Evolutionary conservation across 371 early-diverging fungal species (phyloP).

Genomic region (Mortierella sp.): DNA sequence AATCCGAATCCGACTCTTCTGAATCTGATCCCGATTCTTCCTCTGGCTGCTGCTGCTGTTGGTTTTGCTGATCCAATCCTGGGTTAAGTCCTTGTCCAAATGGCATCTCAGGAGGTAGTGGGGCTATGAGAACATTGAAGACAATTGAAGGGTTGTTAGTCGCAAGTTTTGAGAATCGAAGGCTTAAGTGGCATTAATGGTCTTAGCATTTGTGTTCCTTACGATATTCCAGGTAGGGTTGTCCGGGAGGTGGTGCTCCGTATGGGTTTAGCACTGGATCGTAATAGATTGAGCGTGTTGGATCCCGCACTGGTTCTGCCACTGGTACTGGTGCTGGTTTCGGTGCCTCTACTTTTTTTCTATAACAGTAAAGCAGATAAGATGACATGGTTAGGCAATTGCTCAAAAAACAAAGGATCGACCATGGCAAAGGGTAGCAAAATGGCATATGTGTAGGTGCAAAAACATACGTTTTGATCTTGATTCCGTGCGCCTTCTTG

Average conservation of each 20-base stretch:
- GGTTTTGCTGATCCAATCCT: constrained; percentile 9
- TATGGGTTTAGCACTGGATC: constrained; percentile 59
- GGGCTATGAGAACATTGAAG: constrained; percentile 17
- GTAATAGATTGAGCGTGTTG: constrained; percentile 59
- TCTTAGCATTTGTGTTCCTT: neutral
- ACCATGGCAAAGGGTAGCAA: neutral
- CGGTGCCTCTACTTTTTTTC: constrained; percentile 37
- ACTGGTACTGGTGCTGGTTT: constrained; percentile 28
- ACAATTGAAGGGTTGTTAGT: neutral
- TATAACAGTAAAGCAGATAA: constrained; percentile 6
- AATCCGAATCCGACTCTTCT: constrained; percentile 26
- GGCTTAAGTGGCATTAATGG: neutral
- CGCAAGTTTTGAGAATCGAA: neutral
- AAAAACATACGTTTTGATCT: constrained; percentile 33
- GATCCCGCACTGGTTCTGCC: constrained; percentile 46
- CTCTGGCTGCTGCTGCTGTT: constrained; percentile 6
- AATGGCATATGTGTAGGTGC: neutral
- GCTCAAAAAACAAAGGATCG: neutral
- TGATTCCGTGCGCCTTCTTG: constrained; percentile 60
- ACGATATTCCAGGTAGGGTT: constrained; percentile 57
- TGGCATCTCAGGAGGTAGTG: constrained; percentile 22
- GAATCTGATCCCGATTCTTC: constrained; percentile 19
- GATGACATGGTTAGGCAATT: neutral
- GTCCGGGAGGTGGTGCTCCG: constrained; percentile 61
- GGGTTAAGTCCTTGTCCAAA: constrained; percentile 15